A percentile compares a stretch with the other conserved stretches of the same genome.
Evolutionary conservation across 805 yeast genomes (phyloP).

Genomic region (Schizosaccharomyces osmophilus): DNA sequence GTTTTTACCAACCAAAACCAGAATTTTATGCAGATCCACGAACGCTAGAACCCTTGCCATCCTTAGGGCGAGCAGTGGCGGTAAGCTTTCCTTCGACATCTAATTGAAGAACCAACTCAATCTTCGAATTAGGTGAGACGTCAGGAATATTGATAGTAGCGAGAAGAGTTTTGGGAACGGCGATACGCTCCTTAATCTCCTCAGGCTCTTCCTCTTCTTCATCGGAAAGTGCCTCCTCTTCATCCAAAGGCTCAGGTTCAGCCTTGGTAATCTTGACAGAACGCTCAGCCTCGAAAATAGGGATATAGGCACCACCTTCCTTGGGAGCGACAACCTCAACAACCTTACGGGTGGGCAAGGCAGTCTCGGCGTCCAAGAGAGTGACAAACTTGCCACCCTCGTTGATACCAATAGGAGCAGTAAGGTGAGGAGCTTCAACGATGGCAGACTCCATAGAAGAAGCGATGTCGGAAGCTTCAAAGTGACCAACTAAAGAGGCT

Average conservation of each 20-base stretch:
- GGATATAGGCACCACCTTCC: constrained; percentile 35
- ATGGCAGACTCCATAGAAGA: constrained; percentile 69
- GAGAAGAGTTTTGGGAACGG: constrained; percentile 21
- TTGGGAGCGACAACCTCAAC: constrained; percentile 37
- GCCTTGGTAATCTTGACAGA: constrained; percentile 58
- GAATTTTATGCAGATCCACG: constrained; percentile 1
- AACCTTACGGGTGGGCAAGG: constrained; percentile 70
- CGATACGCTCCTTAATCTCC: constrained; percentile 47
- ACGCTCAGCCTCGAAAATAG: constrained; percentile 67
- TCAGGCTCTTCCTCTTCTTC: constrained; percentile 66
- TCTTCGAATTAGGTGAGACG: constrained; percentile 36
- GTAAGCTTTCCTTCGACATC: constrained; percentile 40
- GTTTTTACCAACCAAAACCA: not conserved
- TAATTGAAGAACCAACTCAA: constrained; percentile 41
- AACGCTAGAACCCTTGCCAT: constrained; percentile 6
- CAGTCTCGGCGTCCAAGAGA: constrained; percentile 58
- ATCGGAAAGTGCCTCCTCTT: constrained; percentile 27
- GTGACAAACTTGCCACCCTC: constrained; percentile 39
- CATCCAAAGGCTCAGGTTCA: constrained; percentile 35
- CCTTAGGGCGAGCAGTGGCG: constrained; percentile 25
- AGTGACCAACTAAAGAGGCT: constrained; percentile 57
- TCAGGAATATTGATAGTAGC: constrained; percentile 49
- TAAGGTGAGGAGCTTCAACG: constrained; percentile 65
- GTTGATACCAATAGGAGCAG: constrained; percentile 63
- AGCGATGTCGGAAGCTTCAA: constrained; percentile 34